Evolutionary conservation across 1,284 basidiomycete genomes (phyloP), one percentile per base, ranked within the genome.

Genomic region (Boletus semigastroideus): DNA sequence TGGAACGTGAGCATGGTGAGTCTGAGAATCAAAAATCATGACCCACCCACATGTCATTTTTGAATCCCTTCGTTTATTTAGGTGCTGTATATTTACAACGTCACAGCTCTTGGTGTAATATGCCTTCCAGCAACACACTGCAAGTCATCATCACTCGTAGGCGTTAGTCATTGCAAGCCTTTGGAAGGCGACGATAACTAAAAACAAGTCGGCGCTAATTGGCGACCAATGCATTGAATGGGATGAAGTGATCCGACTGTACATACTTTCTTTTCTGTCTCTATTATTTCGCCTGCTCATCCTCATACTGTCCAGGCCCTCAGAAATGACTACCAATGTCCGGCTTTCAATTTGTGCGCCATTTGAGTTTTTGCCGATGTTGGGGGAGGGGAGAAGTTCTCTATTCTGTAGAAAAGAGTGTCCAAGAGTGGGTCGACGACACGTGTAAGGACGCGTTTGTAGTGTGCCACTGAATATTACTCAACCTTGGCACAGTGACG

Each of bases 371-470:
- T 30, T 16, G 13, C 53, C 39, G 4, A 47, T 51, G n/a, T 14
- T 48, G 25, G 55, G n/a, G 55, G 12, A 42, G 41, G 2, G 55
- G 55, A 16, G 46, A 57, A 3, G 6, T 17, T 9, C 54, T 57
- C 12, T 27, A 30, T n/a, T 43, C 40, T 16, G 43, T 34, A 5
- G 31, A 57, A 43, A 36, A 1, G 3, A 2, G 14, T n/a, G 17
- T 30, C 12, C 40, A 30, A 1, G 33, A 49, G 11, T 22, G 34
- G 25, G 11, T 25, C 11, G 38, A 30, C 20, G 30, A 25, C 25
- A 49, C 40, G 25, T 17, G 47, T 48, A 5, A 48, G 47, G 27
- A 42, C 20, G 13, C 19, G 4, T 22, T n/a, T 16, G 20, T 1
- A 19, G 20, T 5, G 25, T 25, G 25, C 25, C 7, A 7, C 31